Evolutionary conservation across 2,329 filamentous ascomycete species (phyloP).

Genomic region (Aspergillus fijiensis): DNA sequence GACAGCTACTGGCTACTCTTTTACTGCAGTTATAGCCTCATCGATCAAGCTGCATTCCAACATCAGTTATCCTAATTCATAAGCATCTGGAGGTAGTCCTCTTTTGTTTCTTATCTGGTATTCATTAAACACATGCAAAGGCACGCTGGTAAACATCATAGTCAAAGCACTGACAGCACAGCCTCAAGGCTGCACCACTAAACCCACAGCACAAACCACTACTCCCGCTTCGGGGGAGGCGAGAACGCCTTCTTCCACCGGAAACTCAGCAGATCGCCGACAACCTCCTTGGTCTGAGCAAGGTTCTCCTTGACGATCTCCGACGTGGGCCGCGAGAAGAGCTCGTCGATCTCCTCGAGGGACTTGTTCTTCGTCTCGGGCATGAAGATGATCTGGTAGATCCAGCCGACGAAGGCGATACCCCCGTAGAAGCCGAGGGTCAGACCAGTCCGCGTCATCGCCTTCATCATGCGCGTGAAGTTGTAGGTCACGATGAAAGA

Average conservation of each 20-base stretch:
- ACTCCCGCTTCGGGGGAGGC: constrained; percentile 24
- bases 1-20: too few relatives aligned
- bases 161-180: neutral
- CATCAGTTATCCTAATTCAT: neutral
- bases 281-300: constrained; percentile 45
- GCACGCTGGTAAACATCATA: neutral
- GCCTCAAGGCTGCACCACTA: neutral
- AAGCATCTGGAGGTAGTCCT: neutral
- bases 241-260: constrained; percentile 51
- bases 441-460: constrained; percentile 66
- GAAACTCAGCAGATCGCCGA: constrained; percentile 45
- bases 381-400: constrained; percentile 75
- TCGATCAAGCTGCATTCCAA: neutral
- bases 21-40: neutral
- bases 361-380: constrained; percentile 70
- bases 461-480: constrained; percentile 67
- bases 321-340: constrained; percentile 64
- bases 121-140: neutral
- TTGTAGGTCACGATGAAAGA: constrained; percentile 76
- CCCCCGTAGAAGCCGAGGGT: constrained; percentile 72
- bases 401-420: constrained; percentile 67
- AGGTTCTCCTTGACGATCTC: constrained; percentile 63
- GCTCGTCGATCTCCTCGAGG: constrained; percentile 69
- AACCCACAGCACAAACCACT: neutral
- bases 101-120: neutral